Base-by-base conservation (phyloP, 1,139 yeast species). In the Magnusiomyces magnusii region DNA sequence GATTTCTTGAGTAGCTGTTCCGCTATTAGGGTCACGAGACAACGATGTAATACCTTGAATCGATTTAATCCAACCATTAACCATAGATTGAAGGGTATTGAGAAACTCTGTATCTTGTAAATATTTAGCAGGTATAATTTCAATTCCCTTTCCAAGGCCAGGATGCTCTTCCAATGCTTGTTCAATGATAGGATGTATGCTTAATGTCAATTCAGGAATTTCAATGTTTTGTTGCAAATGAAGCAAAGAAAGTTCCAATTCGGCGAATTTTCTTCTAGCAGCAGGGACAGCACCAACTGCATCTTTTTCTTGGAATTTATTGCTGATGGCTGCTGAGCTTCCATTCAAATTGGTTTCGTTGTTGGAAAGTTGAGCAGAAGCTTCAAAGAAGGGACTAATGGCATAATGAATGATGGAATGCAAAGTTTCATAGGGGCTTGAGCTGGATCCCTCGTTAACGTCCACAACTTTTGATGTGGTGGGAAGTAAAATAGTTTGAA, bases 1-100 rank as follows among this genome's bases (percentile, higher is more conserved):
- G 15, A 87, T 78, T 67, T 92, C 97, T 58, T 87, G 93, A 0
- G 75, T 66, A 0, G 91, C 82, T 0, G 81, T 75, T 0, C 89
- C 91, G 53, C 80, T 83, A 1, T 72, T 64, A 0, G 88, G 83
- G 41, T 79, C 79, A 3, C 79, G 71, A 31, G 77, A 70, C 51
- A 85, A 69, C 41, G 75, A 74, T 0, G 92, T 81, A 9, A 89
- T 74, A 0, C 78, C 72, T 64, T 84, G 88, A 15, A 85, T 81
- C 51, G 82, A 80, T 61, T 77, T 80, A 27, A 85, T 81, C 97
- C 97, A 91, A 13, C 76, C 76, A 65, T 87, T 87, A 2, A 85
- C 93, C 3, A 77, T 78, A 2, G 79, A 72, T 55, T 92, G 93
- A 15, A 90, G 71, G 51, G 78, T 79, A 66, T 91, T 91, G 54